Conservation (phyloP, 805 yeast genomes). For the Suhomyces faveliae region DNA sequence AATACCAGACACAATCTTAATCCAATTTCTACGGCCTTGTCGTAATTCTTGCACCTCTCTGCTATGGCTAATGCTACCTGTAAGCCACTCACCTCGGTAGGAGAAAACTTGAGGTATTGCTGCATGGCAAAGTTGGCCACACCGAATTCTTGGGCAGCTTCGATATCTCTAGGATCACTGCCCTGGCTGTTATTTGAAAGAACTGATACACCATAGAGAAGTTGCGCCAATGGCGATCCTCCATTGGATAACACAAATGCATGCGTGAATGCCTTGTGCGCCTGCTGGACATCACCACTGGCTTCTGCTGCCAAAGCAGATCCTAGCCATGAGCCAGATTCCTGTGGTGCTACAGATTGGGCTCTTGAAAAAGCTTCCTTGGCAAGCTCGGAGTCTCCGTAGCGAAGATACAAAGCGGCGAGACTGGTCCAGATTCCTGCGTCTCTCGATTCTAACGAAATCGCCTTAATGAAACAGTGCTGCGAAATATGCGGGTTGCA, state of each 20-base stretch:
- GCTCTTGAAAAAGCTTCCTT: constrained; percentile 68
- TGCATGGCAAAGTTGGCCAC: constrained; percentile 67
- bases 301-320: constrained; percentile 65
- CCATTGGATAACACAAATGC: constrained; percentile 79
- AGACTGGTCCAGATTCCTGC: constrained; percentile 76
- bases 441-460: constrained; percentile 65
- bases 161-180: constrained; percentile 53
- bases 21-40: constrained; percentile 50
- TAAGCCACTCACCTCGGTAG: constrained; percentile 57
- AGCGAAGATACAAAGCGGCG: constrained; percentile 70
- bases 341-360: constrained; percentile 79
- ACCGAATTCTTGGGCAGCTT: constrained; percentile 61
- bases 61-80: constrained; percentile 52
- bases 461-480: constrained; percentile 87
- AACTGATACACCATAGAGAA: constrained; percentile 66
- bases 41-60: constrained; percentile 71
- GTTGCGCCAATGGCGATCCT: constrained; percentile 61
- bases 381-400: constrained; percentile 71
- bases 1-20: constrained; percentile 45
- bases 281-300: constrained; percentile 47
- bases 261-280: constrained; percentile 67
- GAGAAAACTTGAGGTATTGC: constrained; percentile 60
- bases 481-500: constrained; percentile 74
- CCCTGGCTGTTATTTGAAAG: constrained; percentile 45
- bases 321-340: constrained; percentile 79